These are phyloP conservation scores for Cutaneotrichosporon sp. DNA, from an alignment of 1,284 basidiomycete species.

Conservation along the genomic window DNA sequence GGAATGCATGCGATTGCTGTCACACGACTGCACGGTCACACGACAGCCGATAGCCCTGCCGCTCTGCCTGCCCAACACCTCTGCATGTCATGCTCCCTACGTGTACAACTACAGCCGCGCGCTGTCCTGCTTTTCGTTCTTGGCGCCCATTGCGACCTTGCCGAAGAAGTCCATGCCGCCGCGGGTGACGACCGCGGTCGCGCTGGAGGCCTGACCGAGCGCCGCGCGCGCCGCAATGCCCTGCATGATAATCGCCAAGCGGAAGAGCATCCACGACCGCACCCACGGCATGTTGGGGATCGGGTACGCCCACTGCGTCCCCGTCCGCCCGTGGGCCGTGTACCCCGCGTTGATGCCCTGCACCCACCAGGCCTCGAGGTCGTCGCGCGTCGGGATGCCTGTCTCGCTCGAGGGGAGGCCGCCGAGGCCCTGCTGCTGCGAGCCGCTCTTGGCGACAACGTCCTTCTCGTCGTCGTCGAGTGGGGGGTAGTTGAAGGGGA, in stretches of 20 bases:
- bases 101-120: conserved; percentile 41
- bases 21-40: too few species aligned
- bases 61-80: too few species aligned
- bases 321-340: conserved; percentile 25
- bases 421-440: conserved; percentile 59
- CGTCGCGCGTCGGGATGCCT: conserved; percentile 66
- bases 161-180: conserved; percentile 67
- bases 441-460: neutral
- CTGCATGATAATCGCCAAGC: conserved; percentile 82
- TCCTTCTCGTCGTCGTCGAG: conserved; percentile 1
- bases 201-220: conserved; percentile 81
- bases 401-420: conserved; percentile 59
- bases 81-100: neutral
- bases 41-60: too few species aligned
- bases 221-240: conserved; percentile 89
- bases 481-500: conserved; percentile 16
- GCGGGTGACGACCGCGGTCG: conserved; percentile 61
- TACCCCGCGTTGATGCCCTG: conserved; percentile 44
- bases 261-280: conserved; percentile 52
- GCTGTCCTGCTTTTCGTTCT: conserved; percentile 57
- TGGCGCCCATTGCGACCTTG: conserved; percentile 60
- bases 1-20: too few species aligned
- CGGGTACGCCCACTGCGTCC: conserved; percentile 39
- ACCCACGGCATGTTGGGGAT: conserved; percentile 47
- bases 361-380: conserved; percentile 62